Percentiles rank a stretch among this genome's conserved stretches.
These are phyloP conservation scores for Rhizomucor miehei DNA, from an alignment of 371 early-diverging fungal species.

Conservation along the genomic window DNA sequence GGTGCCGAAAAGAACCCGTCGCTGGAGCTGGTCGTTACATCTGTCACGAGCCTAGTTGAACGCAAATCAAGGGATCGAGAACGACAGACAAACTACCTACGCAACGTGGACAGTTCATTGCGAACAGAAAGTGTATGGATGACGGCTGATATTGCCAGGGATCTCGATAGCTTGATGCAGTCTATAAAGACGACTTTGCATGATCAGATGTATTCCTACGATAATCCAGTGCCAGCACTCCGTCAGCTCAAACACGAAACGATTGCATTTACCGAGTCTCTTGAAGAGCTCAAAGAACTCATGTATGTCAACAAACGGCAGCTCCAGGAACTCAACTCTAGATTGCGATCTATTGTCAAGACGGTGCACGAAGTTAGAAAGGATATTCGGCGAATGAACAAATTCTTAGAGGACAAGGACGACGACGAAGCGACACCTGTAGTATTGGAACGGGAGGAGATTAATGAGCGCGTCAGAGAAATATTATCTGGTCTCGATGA, in stretches of 20 bases:
- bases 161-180: conserved; percentile 25
- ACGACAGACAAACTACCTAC: conserved; percentile 32
- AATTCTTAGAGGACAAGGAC: conserved; percentile 33
- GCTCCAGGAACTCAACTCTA: conserved; percentile 36
- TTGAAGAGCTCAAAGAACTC: conserved; percentile 44
- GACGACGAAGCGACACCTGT: conserved; percentile 38
- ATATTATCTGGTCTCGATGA: conserved; percentile 50
- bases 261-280: conserved; percentile 27
- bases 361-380: conserved; percentile 46
- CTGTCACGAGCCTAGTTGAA: conserved; percentile 31
- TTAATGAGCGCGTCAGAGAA: conserved; percentile 35
- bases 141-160: conserved; percentile 27
- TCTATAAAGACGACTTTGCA: conserved; percentile 26
- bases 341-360: conserved; percentile 41
- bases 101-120: conserved; percentile 26
- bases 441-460: conserved; percentile 43
- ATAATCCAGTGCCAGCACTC: conserved; percentile 34
- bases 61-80: conserved; percentile 40
- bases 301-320: conserved; percentile 48
- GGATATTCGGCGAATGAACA: conserved; percentile 41
- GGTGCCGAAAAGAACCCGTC: conserved; percentile 23
- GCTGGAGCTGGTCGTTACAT: conserved; percentile 37
- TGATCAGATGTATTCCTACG: conserved; percentile 26
- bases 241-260: conserved; percentile 33
- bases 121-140: conserved; percentile 34